Base-by-base conservation (phyloP, 768 basidiomycete genomes). In the Cyathus striatus region DNA sequence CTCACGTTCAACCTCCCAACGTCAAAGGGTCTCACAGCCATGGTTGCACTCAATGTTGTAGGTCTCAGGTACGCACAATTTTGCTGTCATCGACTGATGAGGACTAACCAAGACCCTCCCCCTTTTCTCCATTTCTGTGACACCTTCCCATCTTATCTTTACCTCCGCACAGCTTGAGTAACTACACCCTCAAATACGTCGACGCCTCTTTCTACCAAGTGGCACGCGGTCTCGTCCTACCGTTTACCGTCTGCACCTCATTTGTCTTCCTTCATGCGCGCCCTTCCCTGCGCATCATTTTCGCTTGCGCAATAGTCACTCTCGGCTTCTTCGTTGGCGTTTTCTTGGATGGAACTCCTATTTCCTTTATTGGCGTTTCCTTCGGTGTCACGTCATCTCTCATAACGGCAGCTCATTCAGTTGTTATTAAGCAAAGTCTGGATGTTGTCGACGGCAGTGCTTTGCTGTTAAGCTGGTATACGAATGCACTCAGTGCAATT, bases 201-300 rank as follows among this genome's bases (percentile, higher is more conserved):
- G 92, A 93, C 44, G 90, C 90, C 10, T 93, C 91, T 0, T 92
- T 95, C 64, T 93, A 95, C 62, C 93, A 95, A 68, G 86, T 98
- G 49, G 94, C 94, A 0, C 85, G 94, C 13, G 94, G 94, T 7
- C 75, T 98, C 47, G 80, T 98, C 22, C 81, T 98, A 18, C 94
- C 95, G 0, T 87, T 92, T 72, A 98, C 95, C 14, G 91, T 96
- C 53, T 68, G 71, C 55, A 84, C 90, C n/a, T 93, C 94, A 32
- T 86, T 78, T 60, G 21, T 89, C 54, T 68, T 90, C 57, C 81
- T 96, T 23, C 73, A 81, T 48, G 60, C 89, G 6, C 78, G 84
- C 4, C 90, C 93, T 2, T 88, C 90, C 14, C 57, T 82, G 5
- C 75, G 75, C 23, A 86, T 93, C 49, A 74, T 94, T 23, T 36